Evolutionary conservation across 2,329 filamentous ascomycete genomes (phyloP).

Genomic region (Colletotrichum sp.): DNA sequence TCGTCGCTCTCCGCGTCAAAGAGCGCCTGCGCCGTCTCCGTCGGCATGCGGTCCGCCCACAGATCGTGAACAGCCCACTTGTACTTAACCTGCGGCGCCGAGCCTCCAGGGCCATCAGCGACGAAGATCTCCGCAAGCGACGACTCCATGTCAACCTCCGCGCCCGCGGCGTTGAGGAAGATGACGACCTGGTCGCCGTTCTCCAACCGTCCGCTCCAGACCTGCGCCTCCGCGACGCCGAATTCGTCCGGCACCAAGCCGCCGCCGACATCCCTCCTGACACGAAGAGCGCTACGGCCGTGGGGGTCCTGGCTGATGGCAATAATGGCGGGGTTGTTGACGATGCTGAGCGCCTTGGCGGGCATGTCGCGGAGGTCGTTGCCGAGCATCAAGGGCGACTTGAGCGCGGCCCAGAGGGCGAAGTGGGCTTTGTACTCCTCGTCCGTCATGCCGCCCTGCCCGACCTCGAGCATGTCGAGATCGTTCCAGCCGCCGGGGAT

Average conservation of each 20-base stretch:
- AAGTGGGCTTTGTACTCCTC: constrained; percentile 49
- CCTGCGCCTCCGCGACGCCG: constrained; percentile 29
- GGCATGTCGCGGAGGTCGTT: constrained; percentile 36
- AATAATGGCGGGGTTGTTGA: constrained; percentile 28
- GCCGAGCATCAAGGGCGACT: constrained; percentile 49
- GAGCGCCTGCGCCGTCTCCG: constrained; percentile 15
- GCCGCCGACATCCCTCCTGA: constrained; percentile 36
- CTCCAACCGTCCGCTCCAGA: constrained; percentile 31
- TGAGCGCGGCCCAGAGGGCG: constrained; percentile 51
- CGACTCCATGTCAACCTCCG: constrained; percentile 16
- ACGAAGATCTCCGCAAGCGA: constrained; percentile 26
- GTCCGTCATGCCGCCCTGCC: constrained; percentile 38
- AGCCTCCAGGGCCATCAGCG: constrained; percentile 25
- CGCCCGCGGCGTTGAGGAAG: constrained; percentile 21
- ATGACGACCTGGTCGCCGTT: constrained; percentile 24
- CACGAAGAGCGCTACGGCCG: constrained; percentile 30
- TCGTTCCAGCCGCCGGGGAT: constrained; percentile 28
- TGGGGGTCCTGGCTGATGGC: constrained; percentile 40
- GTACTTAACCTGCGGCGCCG: constrained; percentile 21
- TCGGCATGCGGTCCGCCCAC: constrained; percentile 25
- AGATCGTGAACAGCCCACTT: constrained; percentile 27
- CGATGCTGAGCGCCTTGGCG: constrained; percentile 22
- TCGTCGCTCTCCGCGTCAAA: constrained; percentile 9
- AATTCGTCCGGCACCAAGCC: constrained; percentile 31
- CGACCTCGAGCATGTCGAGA: constrained; percentile 49